Evolutionary conservation across 2,329 filamentous ascomycete genomes (phyloP), one percentile per base, ranked within the genome.

Genomic region (Peltaster fructicola): DNA sequence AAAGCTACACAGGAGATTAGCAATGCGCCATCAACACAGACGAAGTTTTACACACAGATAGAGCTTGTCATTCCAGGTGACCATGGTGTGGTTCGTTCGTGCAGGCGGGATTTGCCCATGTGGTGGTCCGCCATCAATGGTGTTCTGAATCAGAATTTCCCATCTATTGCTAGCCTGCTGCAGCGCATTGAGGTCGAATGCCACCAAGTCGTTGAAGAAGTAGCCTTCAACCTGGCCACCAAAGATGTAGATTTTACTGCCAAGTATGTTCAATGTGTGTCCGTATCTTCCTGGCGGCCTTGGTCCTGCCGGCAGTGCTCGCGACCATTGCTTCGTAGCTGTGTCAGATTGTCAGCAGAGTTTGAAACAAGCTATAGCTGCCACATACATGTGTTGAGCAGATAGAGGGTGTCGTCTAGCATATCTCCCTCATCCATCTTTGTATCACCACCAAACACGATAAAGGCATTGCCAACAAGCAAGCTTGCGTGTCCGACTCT

Each of bases 291-390:
- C 88, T 5, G 81, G 70, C 2, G 88, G 88, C 30, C 84, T 68
- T 17, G 77, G 69, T 2, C 84, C 84, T 8, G 81, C 74, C 5
- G 90, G 88, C 22, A 92, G 65, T 20, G 88, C 84, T 50, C 84
- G 69, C 29, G 90, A 95, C 88, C 88, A 98, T 61, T 98, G 88
- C 42, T 88, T 78, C 29, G 88, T 95, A 34, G 88, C 88, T 95
- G 31, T 7, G 17, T 19, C 15, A 3, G 18, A 25, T 8, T 37
- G 47, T 57, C 30, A 54, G 41, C 33, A 15, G 17, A 7, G 8
- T 20, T 22, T 14, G 11, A 13, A 20, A 22, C 14, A 11, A 15
- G n/a, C 13, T 24, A 5, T n/a, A 10, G n/a, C 5, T 3, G 17
- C 8, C 6, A 61, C 85, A 57, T 63, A 95, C 88, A 93, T 24